Percentiles rank a stretch among this genome's conserved stretches.
Evolutionary conservation across 1,284 basidiomycete genomes (phyloP).

Genomic region (Fomitiporia mediterranea): DNA sequence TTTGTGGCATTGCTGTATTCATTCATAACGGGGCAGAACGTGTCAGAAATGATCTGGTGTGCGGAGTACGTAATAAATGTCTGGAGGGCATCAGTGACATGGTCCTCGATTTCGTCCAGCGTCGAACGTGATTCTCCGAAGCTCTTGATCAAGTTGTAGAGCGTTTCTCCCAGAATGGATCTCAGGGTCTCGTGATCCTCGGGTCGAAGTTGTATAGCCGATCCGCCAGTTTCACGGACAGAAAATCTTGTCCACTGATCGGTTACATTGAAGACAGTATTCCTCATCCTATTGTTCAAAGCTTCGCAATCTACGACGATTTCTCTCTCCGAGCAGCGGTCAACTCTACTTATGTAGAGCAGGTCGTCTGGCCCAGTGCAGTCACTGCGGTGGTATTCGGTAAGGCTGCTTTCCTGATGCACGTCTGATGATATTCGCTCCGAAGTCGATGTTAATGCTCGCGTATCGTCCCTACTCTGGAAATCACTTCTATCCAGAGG

Average conservation of each 20-base stretch:
- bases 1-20: not conserved
- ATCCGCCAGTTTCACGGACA: too few species aligned
- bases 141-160: not conserved
- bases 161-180: not conserved
- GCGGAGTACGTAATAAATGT: not conserved
- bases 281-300: not conserved
- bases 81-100: not conserved
- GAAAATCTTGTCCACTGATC: not conserved
- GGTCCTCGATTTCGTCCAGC: not conserved
- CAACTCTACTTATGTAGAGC: slow-evolving; percentile 3
- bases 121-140: not conserved
- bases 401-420: not conserved
- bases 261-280: not conserved
- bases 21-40: not conserved
- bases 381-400: not conserved
- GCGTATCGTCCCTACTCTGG: not conserved
- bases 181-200: not conserved
- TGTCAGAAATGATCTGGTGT: not conserved
- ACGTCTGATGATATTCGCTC: not conserved
- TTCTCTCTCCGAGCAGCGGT: slow-evolving; percentile 11
- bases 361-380: not conserved
- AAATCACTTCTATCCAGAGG: too few species aligned
- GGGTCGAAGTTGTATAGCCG: not conserved
- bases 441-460: not conserved
- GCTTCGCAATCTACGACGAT: slow-evolving; percentile 6